Evolutionary conservation across 768 basidiomycete species (phyloP).

Genomic region (Mrakia blollopis): DNA sequence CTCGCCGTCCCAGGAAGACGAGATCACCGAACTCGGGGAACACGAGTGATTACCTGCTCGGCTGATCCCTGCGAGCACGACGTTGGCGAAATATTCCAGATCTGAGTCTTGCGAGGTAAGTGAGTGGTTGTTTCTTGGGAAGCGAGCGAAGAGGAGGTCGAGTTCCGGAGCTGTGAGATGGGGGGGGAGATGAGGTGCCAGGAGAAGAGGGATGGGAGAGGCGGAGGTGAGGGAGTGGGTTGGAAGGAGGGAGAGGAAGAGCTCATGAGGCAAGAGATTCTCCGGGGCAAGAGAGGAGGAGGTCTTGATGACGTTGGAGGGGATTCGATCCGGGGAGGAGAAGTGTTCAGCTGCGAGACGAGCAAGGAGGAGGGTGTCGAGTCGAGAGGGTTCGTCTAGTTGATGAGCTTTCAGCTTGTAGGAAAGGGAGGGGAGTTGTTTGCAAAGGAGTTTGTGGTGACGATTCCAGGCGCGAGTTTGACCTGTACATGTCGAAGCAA

Average conservation of each 20-base stretch:
- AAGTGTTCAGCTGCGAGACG: slow-evolving; percentile 25
- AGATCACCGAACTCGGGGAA: slow-evolving; percentile 10
- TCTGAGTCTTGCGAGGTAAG: background rate
- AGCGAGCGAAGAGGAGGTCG: background rate
- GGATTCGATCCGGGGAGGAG: background rate
- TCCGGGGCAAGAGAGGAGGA: background rate
- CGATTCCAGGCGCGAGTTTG: slow-evolving; percentile 20
- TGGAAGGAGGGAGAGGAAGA: slow-evolving; percentile 26
- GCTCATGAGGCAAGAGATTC: background rate
- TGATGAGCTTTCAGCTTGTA: slow-evolving; percentile 5
- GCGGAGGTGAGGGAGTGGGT: background rate
- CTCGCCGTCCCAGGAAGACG: background rate
- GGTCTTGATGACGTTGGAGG: background rate
- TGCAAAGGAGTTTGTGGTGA: slow-evolving; percentile 23
- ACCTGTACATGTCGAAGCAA: background rate
- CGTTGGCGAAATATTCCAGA: slow-evolving; percentile 13
- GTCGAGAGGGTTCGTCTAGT: slow-evolving; percentile 3
- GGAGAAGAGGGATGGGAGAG: slow-evolving; percentile 7
- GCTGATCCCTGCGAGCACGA: slow-evolving; percentile 20
- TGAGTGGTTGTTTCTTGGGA: slow-evolving; percentile 29
- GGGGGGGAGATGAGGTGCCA: slow-evolving; percentile 13
- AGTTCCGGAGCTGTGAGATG: background rate
- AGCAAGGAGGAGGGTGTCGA: slow-evolving; percentile 17
- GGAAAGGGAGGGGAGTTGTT: background rate
- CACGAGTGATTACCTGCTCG: slow-evolving; percentile 27